Evolutionary conservation across 2,329 filamentous ascomycete genomes (phyloP).

Genomic region (Pestalotiopsis sp.): DNA sequence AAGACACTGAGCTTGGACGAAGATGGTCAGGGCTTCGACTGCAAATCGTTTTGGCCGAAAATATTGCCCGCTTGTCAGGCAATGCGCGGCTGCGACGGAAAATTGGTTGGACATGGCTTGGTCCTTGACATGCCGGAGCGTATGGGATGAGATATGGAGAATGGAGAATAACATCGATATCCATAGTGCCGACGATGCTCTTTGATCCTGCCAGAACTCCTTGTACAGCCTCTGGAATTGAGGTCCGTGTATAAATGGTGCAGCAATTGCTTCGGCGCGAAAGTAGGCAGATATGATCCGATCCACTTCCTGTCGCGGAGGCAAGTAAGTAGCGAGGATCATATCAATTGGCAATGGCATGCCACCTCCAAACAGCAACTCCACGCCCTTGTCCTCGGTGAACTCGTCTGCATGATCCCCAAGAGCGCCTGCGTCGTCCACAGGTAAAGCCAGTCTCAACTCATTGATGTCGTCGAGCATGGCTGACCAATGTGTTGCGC

Average conservation of each 20-base stretch:
- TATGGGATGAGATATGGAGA: not conserved
- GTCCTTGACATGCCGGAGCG: not conserved
- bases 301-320: constrained; percentile 5
- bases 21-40: not conserved
- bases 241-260: constrained; percentile 9
- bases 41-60: not conserved
- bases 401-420: not conserved
- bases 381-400: not conserved
- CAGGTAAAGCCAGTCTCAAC: not conserved
- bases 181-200: not conserved
- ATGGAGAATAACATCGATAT: constrained; percentile 11
- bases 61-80: not conserved
- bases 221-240: not conserved
- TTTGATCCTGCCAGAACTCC: constrained; percentile 5
- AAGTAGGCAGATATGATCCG: constrained; percentile 8
- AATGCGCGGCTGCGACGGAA: constrained; percentile 7
- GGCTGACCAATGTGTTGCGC: constrained; percentile 10
- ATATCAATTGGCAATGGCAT: not conserved
- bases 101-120: not conserved
- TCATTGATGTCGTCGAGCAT: constrained; percentile 10
- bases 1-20: not conserved
- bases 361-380: not conserved
- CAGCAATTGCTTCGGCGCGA: not conserved
- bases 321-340: not conserved
- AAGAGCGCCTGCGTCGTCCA: not conserved